Evolutionary conservation across 2,329 filamentous ascomycete species (phyloP), one percentile per base, ranked within the genome.

Genomic region (Podosphaera xanthii): DNA sequence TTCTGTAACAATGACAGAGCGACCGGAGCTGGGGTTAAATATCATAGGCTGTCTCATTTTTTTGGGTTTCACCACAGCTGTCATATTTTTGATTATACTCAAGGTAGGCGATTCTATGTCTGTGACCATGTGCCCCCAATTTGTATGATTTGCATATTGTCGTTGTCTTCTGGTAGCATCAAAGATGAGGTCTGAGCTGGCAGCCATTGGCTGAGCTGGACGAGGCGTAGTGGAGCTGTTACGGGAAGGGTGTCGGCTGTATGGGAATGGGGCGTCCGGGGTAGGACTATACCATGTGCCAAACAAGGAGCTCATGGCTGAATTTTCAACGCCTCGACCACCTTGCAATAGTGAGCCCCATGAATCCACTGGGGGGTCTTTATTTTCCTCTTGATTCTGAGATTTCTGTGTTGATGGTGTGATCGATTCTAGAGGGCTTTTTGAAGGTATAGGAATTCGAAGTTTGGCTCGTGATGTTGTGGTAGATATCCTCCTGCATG

Each of bases 1-100:
- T 2, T 46, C 58, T 6, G 42, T 59, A 14, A 68, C 59, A 3
- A 42, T 49, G 7, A 68, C 57, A n/a, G 49, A 62, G 14, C 67
- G 58, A 4, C 68, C 68, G 5, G 65, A 64, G 48, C 60, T 62
- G 7, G 68, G 65, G 44, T 63, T 63, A 8, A 69, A 48, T 3
- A 62, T 61, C 40, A 69, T 58, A 14, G 63, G 59, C 30, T 53
- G 55, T 12, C 52, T 58, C 22, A 55, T 38, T 42, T 34, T 38
- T 33, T 55, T 55, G 14, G 35, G 14, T 38, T 36, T 55, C 8
- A 14, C n/a, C n/a, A 55, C 52, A 31, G 10, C 10, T 50, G 36
- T 40, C 36, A 40, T 40, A 40, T 40, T 40, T 40, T 40, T 40
- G 5, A 40, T 40, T 10, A 40, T 40, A 40, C 36, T 40, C 36